Conservation (phyloP, 2,329 filamentous ascomycete genomes). For the Cladosporium sp. region DNA sequence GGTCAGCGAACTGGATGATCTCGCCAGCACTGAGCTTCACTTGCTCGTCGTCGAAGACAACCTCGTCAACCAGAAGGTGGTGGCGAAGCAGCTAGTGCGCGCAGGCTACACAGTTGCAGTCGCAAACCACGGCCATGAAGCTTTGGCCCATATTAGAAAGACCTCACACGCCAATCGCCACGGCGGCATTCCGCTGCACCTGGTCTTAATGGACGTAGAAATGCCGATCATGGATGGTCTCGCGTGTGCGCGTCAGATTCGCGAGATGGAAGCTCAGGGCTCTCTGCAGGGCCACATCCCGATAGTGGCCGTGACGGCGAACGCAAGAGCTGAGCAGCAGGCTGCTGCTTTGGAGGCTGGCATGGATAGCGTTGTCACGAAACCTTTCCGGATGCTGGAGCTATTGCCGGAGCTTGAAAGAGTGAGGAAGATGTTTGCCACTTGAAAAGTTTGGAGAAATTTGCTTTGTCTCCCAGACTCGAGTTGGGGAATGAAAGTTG, state of each 20-base stretch:
- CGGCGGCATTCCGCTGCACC: conserved; percentile 10
- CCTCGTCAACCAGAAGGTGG: conserved; percentile 36
- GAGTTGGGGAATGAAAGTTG: no score
- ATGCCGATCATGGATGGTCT: conserved; percentile 80
- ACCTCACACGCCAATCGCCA: neutral
- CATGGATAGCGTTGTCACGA: conserved; percentile 72
- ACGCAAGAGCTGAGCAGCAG: conserved; percentile 67
- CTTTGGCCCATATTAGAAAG: conserved; percentile 20
- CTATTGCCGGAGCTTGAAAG: conserved; percentile 16
- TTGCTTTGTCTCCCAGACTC: no score
- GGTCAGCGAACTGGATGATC: neutral
- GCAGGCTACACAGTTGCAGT: conserved; percentile 32
- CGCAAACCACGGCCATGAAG: conserved; percentile 35
- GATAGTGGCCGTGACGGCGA: conserved; percentile 71
- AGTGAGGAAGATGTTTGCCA: neutral
- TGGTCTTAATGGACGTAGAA: conserved; percentile 72
- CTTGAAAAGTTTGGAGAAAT: neutral
- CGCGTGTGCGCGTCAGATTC: conserved; percentile 61
- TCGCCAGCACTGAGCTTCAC: neutral
- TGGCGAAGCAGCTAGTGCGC: conserved; percentile 34
- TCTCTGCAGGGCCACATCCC: conserved; percentile 59
- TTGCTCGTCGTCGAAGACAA: conserved; percentile 33
- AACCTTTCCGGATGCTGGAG: conserved; percentile 53
- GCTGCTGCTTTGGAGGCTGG: conserved; percentile 61
- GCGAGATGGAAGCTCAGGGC: conserved; percentile 56